phyloP scores from a whole-genome alignment of 2,329 filamentous ascomycete species.

The Colletotrichum sp. region DNA sequence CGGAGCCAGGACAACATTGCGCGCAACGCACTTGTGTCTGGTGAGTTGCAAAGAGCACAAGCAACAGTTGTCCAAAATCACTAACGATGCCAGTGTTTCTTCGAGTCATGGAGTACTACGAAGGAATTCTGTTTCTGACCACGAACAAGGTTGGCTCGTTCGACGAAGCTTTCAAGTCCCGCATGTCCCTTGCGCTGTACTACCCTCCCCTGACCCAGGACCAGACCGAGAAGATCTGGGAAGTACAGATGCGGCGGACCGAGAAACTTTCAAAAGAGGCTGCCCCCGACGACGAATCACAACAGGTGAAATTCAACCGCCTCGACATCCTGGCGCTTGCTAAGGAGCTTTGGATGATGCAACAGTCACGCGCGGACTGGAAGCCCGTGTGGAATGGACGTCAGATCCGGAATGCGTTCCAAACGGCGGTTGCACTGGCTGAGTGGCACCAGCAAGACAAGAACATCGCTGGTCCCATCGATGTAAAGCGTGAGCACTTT shows the following conservation, averaged over 20 bases:
- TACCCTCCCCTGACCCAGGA: slow-evolving; percentile 40
- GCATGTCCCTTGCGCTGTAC: slow-evolving; percentile 47
- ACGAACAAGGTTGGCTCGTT: slow-evolving; percentile 54
- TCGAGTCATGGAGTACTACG: slow-evolving; percentile 55
- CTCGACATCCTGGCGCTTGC: slow-evolving; percentile 36
- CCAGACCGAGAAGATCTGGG: slow-evolving; percentile 48
- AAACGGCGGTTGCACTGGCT: slow-evolving; percentile 49
- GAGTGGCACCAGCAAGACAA: slow-evolving; percentile 31
- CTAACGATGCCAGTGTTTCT: slow-evolving; percentile 39
- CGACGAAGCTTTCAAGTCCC: slow-evolving; percentile 53
- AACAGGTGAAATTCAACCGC: slow-evolving; percentile 37
- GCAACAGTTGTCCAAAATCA: too few species aligned
- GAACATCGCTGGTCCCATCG: too few species aligned
- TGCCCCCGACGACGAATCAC: slow-evolving; percentile 34
- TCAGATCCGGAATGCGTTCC: slow-evolving; percentile 48
- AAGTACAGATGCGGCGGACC: slow-evolving; percentile 35
- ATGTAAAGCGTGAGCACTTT: too few species aligned
- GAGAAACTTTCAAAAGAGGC: slow-evolving; percentile 21
- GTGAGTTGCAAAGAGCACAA: neutral
- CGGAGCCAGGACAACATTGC: slow-evolving; percentile 53
- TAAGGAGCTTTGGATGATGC: neutral
- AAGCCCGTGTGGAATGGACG: slow-evolving; percentile 44
- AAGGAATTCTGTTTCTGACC: slow-evolving; percentile 54
- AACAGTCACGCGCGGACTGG: neutral
- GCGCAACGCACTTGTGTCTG: neutral